Base-by-base conservation (phyloP, 805 yeast genomes). In the Ogataea trehalophila region DNA sequence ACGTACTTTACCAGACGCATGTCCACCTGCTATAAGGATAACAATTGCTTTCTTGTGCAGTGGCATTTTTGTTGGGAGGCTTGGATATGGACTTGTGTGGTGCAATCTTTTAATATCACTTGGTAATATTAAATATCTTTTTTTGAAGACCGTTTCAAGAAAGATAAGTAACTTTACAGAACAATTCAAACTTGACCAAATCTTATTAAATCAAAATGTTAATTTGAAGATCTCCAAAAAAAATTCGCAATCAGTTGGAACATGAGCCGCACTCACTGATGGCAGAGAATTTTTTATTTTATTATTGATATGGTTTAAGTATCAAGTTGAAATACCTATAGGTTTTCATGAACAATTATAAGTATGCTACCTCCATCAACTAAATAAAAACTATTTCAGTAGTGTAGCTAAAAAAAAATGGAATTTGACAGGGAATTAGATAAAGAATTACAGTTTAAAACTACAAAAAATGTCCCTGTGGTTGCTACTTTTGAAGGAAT, bases 401-500 rank as follows among this genome's bases (percentile, higher is more conserved):
- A 15, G 8, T 15, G 20, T 20, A 20, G n/a, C 20, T 20, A 3
- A 14, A 11, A 15, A 14, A 38, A 23, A 36, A 77, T 78, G 81
- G 81, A 80, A 7, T 81, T 85, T 56, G 80, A 83, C 59, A 75
- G 76, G 58, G 81, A 78, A 14, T 66, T 73, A 7, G 88, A 85
- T 57, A 67, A 68, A n/a, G 79, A 75, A 44, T 65, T 86, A 36
- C 77, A 80, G 65, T 80, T 87, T 61, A 76, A 77, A 46, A 76
- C 81, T 4, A 74, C 90, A 13, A 83, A 80, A 55, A 77, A 79
- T 47, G 73, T 81, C 39, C 69, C 69, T 6, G 65, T 68, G 8
- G 73, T 72, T 52, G 67, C 74, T 69, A 66, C 83, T 35, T 86
- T 87, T 70, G 94, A 86, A 57, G 90, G 79, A 55, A 77, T 86